phyloP scores from a whole-genome alignment of 768 basidiomycete species.

The Panaeolus papilionaceus region DNA sequence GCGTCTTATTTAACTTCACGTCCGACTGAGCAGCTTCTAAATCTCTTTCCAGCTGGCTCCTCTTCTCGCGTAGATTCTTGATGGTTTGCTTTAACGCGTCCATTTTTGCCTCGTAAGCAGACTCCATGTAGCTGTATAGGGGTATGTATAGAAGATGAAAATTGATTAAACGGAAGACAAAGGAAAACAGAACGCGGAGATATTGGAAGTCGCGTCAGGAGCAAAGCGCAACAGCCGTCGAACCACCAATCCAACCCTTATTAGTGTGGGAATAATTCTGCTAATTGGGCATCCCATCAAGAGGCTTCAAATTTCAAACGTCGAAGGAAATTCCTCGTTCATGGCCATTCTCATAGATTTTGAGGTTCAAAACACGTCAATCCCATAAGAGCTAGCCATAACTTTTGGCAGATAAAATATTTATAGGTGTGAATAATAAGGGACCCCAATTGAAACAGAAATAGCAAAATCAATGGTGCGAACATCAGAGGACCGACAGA shows the following conservation, averaged over 20 bases:
- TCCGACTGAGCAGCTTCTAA: not conserved
- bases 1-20: not conserved
- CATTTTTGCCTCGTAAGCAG: not conserved
- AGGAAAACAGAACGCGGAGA: not conserved
- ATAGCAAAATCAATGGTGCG: no score
- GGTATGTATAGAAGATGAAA: not conserved
- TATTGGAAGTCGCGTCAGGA: not conserved
- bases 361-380: no score
- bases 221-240: not conserved
- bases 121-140: not conserved
- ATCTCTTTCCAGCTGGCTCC: not conserved
- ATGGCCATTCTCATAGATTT: no score
- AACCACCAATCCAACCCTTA: not conserved
- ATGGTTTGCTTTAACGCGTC: slow-evolving; percentile 3
- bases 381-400: no score
- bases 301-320: not conserved
- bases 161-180: not conserved
- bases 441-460: no score
- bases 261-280: not conserved
- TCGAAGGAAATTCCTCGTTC: no score
- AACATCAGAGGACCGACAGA: no score
- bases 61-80: not conserved
- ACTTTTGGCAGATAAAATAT: no score
- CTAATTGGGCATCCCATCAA: not conserved
- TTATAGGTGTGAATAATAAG: no score